Evolutionary conservation across 2,329 filamentous ascomycete genomes (phyloP).

Genomic region (Xylaria sp.): DNA sequence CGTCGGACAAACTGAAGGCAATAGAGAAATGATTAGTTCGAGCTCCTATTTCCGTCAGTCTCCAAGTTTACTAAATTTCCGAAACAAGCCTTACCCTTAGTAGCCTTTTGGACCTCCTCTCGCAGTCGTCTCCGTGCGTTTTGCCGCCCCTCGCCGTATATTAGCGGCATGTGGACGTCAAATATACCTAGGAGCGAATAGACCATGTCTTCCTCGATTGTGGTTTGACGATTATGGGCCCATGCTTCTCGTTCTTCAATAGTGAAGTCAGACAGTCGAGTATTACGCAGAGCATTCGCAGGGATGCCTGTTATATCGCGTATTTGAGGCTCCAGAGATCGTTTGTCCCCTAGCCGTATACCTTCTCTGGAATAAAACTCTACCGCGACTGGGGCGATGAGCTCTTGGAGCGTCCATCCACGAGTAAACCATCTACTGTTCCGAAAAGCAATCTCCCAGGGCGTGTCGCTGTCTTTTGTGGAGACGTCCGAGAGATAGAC

Average conservation of each 20-base stretch:
- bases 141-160: background rate
- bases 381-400: constrained; percentile 14
- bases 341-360: constrained; percentile 23
- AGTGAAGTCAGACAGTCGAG: constrained; percentile 22
- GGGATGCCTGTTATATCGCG: constrained; percentile 31
- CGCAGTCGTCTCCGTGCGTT: constrained; percentile 33
- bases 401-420: background rate
- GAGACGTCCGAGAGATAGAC: constrained; percentile 39
- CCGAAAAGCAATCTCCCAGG: constrained; percentile 15
- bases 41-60: constrained; percentile 39
- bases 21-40: constrained; percentile 45
- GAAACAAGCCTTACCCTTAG: constrained; percentile 26
- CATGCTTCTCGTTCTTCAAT: constrained; percentile 34
- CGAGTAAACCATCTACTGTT: background rate
- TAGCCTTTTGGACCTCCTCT: constrained; percentile 32
- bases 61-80: background rate
- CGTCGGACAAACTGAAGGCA: constrained; percentile 44
- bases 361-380: constrained; percentile 29
- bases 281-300: constrained; percentile 14
- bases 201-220: constrained; percentile 12
- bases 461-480: background rate
- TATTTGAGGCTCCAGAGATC: constrained; percentile 23
- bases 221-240: constrained; percentile 5
- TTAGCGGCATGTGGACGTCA: background rate
- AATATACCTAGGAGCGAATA: constrained; percentile 17